Conservation (phyloP, 2,329 filamentous ascomycete genomes). For the Aspergillus ruber region DNA sequence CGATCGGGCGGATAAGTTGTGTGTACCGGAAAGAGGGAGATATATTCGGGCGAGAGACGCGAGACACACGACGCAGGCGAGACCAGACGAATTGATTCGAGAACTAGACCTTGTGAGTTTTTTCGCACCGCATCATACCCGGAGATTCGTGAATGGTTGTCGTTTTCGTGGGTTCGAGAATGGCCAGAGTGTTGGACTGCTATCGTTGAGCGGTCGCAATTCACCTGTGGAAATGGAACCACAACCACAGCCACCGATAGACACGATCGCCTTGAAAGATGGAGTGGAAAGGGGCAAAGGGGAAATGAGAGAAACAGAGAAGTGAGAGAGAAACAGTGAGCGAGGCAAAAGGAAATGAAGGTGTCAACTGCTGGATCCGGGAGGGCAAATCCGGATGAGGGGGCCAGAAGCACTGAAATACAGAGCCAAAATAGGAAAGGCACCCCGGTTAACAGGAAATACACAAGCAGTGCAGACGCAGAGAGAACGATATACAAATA, state of each 20-base stretch:
- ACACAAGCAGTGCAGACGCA: background rate
- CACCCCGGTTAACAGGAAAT: too few species aligned
- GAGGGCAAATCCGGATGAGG: too few species aligned
- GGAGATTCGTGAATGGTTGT: background rate
- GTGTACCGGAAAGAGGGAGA: constrained; percentile 3
- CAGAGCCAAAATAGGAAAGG: too few species aligned
- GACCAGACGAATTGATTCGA: background rate
- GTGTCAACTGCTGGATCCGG: constrained; percentile 4
- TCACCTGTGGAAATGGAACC: constrained; percentile 10
- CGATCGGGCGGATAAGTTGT: constrained; percentile 1
- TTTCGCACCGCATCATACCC: background rate
- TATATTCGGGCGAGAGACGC: background rate
- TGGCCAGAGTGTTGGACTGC: background rate
- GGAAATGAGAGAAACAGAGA: constrained; percentile 3
- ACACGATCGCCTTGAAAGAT: background rate
- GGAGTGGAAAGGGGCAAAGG: constrained; percentile 6
- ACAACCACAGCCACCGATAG: constrained; percentile 2
- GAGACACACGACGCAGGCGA: background rate
- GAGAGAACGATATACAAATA: background rate
- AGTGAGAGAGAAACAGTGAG: constrained; percentile 4
- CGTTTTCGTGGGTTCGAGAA: background rate
- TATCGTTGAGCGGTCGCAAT: constrained; percentile 14
- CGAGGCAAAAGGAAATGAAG: constrained; percentile 6
- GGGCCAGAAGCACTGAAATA: too few species aligned
- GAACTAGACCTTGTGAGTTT: background rate